Base-by-base conservation (phyloP, 768 basidiomycete species). In the Hericium erinaceus region DNA sequence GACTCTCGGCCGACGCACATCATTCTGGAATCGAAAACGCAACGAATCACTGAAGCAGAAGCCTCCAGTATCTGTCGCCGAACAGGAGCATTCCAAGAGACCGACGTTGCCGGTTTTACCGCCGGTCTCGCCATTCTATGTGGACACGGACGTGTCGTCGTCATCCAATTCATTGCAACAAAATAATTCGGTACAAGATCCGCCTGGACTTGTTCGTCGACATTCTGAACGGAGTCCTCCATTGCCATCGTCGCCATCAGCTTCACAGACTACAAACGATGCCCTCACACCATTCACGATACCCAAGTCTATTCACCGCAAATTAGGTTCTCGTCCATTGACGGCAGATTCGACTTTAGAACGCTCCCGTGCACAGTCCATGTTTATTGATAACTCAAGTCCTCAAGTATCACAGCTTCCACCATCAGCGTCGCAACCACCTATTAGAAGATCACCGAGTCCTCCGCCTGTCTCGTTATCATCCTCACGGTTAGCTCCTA, bases 71-170 rank as follows among this genome's bases (percentile, higher is more conserved):
- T 56, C 57, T 15, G 48, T 64, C 6, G 54, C 59, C 37, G 64
- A 68, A 52, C 66, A 70, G 48, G 55, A 69, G 54, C 64, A 70
- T 15, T 68, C 72, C 51, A 58, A 68, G 68, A 73, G 60, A 65
- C 73, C 28, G 64, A 57, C 71, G 1, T 70, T 78, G 38, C 75
- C 74, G 24, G 62, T 69, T 15, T 60, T 77, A 13, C 75, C 72
- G 10, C 72, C 80, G 15, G 65, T 76, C 40, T 75, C 77, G 4
- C 78, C 78, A 3, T 73, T 77, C 62, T 60, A 67, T 46, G 63
- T 72, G n/a, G 73, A 79, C 57, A 54, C 63, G 64, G 48, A 54
- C 16, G 15, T 62, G 53, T 58, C 62, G 33, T 59, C 65, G 41
- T 58, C 64, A 48, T 60, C 58, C 37, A 61, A 68, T 40, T 57